Conservation (phyloP, 352 stramenopile genomes). For the Pythium plurisporium region DNA sequence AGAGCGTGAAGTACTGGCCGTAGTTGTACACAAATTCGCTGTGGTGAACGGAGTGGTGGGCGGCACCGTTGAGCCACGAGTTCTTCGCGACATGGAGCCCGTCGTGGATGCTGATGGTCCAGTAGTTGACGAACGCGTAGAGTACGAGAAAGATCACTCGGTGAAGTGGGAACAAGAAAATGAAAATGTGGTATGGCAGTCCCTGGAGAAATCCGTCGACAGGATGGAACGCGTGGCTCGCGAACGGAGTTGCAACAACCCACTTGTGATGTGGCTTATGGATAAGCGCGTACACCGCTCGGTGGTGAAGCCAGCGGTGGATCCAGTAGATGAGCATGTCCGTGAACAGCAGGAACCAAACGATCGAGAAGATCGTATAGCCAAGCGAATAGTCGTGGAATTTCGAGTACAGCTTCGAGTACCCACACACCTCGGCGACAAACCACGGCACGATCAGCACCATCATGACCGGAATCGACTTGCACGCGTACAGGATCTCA, state of each 20-base stretch:
- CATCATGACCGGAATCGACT: slow-evolving; percentile 65
- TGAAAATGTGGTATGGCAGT: slow-evolving; percentile 64
- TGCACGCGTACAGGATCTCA: slow-evolving; percentile 48
- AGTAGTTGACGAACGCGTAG: slow-evolving; percentile 67
- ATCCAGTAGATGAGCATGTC: slow-evolving; percentile 84
- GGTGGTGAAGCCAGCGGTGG: slow-evolving; percentile 67
- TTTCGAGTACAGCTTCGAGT: slow-evolving; percentile 45
- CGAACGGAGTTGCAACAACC: slow-evolving; percentile 65
- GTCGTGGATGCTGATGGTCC: slow-evolving; percentile 80
- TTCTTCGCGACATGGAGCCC: slow-evolving; percentile 51
- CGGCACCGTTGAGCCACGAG: slow-evolving; percentile 56
- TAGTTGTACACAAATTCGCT: slow-evolving; percentile 71
- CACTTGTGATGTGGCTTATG: slow-evolving; percentile 81
- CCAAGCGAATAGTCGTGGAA: slow-evolving; percentile 36
- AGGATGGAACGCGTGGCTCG: slow-evolving; percentile 69
- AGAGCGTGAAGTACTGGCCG: slow-evolving; percentile 73
- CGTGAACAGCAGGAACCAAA: slow-evolving; percentile 65
- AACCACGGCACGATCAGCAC: slow-evolving; percentile 60
- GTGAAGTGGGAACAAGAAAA: slow-evolving; percentile 63
- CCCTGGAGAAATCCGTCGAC: slow-evolving; percentile 68
- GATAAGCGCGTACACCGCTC: slow-evolving; percentile 47
- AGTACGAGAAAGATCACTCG: slow-evolving; percentile 49
- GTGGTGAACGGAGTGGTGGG: slow-evolving; percentile 66
- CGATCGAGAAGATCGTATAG: slow-evolving; percentile 43
- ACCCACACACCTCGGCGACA: slow-evolving; percentile 53